phyloP scores from a whole-genome alignment of 192 early-diverging fungal genomes.

The Umbelopsis sp. region DNA sequence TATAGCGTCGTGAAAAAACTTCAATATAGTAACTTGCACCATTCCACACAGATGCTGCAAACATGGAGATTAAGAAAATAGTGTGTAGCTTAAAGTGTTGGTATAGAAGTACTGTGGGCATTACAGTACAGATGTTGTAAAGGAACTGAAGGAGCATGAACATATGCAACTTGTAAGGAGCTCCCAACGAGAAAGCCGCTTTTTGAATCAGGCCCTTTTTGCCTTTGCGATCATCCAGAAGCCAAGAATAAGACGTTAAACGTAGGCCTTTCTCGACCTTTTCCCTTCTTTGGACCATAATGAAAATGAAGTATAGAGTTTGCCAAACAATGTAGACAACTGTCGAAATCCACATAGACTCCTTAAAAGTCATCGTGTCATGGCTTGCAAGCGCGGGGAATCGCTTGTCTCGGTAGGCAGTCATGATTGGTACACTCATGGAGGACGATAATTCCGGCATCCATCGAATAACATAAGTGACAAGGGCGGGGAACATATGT shows the following conservation, averaged over 20 bases:
- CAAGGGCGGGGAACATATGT: conserved; percentile 65
- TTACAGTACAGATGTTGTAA: conserved; percentile 53
- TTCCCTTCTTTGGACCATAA: conserved; percentile 35
- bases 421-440: conserved; percentile 13
- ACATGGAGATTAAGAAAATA: conserved; percentile 50
- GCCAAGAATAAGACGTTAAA: conserved; percentile 64
- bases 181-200: conserved; percentile 49
- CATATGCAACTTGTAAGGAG: conserved; percentile 54
- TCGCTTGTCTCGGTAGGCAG: conserved; percentile 32
- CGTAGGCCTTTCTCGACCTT: conserved; percentile 45
- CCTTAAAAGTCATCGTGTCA: conserved; percentile 11
- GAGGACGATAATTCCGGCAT: conserved; percentile 43
- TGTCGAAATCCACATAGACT: conserved; percentile 24
- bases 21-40: conserved; percentile 75
- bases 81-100: conserved; percentile 59
- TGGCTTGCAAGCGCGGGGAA: conserved; percentile 50
- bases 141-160: conserved; percentile 64
- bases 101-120: conserved; percentile 55
- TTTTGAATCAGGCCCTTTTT: conserved; percentile 41
- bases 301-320: conserved; percentile 32
- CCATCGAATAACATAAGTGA: conserved; percentile 64
- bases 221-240: conserved; percentile 53
- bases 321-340: conserved; percentile 36
- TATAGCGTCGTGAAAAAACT: conserved; percentile 64
- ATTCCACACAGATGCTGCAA: conserved; percentile 64